Conservation (phyloP, 2,329 filamentous ascomycete genomes). For the Harringtonia lauricola region DNA sequence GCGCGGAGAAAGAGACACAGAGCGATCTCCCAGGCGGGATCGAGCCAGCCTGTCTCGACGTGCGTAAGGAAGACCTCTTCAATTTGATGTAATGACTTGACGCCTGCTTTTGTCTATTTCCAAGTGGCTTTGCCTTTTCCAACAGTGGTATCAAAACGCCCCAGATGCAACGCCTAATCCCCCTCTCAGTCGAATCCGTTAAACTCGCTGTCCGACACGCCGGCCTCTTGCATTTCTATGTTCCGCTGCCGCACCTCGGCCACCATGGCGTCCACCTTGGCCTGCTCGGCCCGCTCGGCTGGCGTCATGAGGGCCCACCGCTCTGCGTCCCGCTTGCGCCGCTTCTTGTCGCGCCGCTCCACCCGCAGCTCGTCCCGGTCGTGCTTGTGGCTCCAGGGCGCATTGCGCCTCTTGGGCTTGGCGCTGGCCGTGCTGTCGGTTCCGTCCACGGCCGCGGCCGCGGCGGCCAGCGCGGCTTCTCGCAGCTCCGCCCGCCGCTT, state of each 20-base stretch:
- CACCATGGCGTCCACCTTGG: constrained; percentile 54
- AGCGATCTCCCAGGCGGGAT: too few relatives aligned
- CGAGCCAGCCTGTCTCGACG: too few relatives aligned
- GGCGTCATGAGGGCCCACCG: constrained; percentile 56
- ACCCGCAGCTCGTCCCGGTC: constrained; percentile 53
- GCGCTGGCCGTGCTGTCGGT: constrained; percentile 22
- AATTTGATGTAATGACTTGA: not conserved
- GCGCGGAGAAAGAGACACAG: too few relatives aligned
- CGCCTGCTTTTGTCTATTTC: not conserved
- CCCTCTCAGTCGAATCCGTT: too few relatives aligned
- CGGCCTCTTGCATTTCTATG: constrained; percentile 18
- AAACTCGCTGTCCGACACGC: not conserved
- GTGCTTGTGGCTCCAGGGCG: constrained; percentile 63
- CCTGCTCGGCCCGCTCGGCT: constrained; percentile 52
- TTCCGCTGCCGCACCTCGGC: constrained; percentile 51
- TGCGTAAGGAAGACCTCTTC: too few relatives aligned
- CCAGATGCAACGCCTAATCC: too few relatives aligned
- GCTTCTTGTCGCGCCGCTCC: constrained; percentile 23
- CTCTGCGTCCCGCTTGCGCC: constrained; percentile 44
- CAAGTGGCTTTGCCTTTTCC: too few relatives aligned
- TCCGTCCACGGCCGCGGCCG: constrained; percentile 20
- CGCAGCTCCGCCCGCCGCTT: constrained; percentile 44
- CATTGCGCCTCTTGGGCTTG: constrained; percentile 45
- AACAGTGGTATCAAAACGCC: not conserved
- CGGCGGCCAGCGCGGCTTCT: constrained; percentile 30